Evolutionary conservation across 2,329 filamentous ascomycete species (phyloP), one percentile per base, ranked within the genome.

Genomic region (Kalaharituber pfeilii): DNA sequence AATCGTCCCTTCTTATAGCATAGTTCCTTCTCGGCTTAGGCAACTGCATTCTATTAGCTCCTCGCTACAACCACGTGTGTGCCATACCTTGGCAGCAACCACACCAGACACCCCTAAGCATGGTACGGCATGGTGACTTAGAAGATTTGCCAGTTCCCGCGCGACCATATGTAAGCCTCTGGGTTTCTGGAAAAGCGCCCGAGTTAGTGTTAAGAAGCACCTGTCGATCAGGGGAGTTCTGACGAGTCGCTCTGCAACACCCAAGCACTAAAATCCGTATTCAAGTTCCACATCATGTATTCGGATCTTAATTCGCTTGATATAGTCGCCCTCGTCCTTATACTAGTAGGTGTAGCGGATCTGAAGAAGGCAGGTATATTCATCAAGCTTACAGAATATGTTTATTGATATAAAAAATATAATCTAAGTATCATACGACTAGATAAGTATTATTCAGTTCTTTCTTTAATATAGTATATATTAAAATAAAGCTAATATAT

Each of bases 261-360:
- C 91, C 24, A 99, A 77, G 65, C 98, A 99, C 68, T 99, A 93
- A 63, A 96, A 99, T 49, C 91, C 91, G 66, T 99, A 99, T 65
- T 85, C 86, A 57, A 98, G 79, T 62, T 82, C 84, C 22, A 93
- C 89, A 65, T 98, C 96, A 42, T 93, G 91, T 85, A 98, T 96
- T 70, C 86, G 86, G 67, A 99, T 82, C 65, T 85, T 79, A 45
- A 99, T 74, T 20, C 89, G 85, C 61, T 87, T 78, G 49, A 88
- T 70, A 65, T 81, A 82, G 56, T 93, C 85, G 7, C 25, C 50
- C n/a, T 83, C 85, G 61, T 87, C 82, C 0, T 84, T 72, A 69
- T 96, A n/a, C n/a, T n/a, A n/a, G n/a, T n/a, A 96, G 47, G 93
- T 79, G 67, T 96, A 98, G 62, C 91, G 85, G 91, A 98, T 98